Evolutionary conservation across 2,329 filamentous ascomycete species (phyloP).

Genomic region (Aspergillus ruber): DNA sequence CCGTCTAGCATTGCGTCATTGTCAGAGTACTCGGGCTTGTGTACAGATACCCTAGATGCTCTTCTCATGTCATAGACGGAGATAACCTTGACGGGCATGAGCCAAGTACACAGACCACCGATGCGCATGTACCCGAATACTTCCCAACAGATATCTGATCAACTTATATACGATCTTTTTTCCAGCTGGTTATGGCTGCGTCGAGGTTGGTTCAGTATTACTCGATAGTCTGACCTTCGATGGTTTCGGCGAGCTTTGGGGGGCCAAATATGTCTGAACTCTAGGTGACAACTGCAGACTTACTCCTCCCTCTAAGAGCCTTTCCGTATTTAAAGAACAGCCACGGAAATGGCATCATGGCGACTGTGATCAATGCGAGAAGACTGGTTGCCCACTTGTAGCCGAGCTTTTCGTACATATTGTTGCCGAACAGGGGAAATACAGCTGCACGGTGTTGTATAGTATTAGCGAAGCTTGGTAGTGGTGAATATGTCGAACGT

Average conservation of each 20-base stretch:
- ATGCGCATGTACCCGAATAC: not conserved
- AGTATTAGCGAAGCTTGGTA: not conserved
- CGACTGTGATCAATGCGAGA: not conserved
- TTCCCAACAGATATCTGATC: conserved; percentile 1
- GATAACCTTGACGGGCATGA: not conserved
- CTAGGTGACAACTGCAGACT: not conserved
- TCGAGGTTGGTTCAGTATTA: conserved; percentile 8
- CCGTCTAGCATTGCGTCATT: conserved; percentile 4
- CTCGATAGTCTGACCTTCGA: conserved; percentile 3
- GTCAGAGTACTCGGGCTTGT: not conserved
- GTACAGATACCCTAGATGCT: not conserved
- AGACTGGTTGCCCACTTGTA: not conserved
- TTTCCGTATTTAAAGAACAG: not conserved
- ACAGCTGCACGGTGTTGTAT: not conserved
- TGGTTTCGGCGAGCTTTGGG: not conserved
- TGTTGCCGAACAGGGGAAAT: not conserved
- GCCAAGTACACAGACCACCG: not conserved
- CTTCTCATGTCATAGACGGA: not conserved
- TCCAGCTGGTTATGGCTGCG: conserved; percentile 4
- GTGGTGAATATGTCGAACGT: not conserved
- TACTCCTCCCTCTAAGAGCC: not conserved
- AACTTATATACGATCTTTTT: conserved; percentile 9
- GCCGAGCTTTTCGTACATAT: not conserved
- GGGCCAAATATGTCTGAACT: not conserved
- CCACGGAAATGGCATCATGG: conserved; percentile 1